Evolutionary conservation across 371 early-diverging fungal genomes (phyloP).

Genomic region (Mitosporidium daphniae): DNA sequence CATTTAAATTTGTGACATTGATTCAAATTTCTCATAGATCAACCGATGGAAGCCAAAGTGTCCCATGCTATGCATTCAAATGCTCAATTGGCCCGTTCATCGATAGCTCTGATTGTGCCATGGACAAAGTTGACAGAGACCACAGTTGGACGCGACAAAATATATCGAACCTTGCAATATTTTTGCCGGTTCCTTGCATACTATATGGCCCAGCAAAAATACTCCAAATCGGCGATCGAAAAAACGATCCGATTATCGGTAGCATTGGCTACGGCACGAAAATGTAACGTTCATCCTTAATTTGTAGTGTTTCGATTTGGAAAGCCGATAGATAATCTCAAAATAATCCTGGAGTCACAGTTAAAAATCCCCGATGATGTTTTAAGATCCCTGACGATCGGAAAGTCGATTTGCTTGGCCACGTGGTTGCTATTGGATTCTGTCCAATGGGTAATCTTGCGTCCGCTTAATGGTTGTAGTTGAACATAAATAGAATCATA

Average conservation of each 20-base stretch:
- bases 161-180: constrained; percentile 27
- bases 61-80: too few species aligned
- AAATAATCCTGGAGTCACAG: constrained; percentile 8
- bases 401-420: constrained; percentile 8
- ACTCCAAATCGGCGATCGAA: constrained; percentile 14
- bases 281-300: too few species aligned
- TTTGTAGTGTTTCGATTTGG: constrained; percentile 10
- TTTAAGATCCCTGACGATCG: constrained; percentile 8
- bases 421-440: constrained; percentile 6
- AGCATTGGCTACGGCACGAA: not conserved
- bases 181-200: constrained; percentile 22
- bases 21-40: too few species aligned
- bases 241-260: constrained; percentile 1
- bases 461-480: too few species aligned
- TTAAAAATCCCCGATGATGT: constrained; percentile 11
- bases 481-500: constrained; percentile 13
- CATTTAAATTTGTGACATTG: too few species aligned
- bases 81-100: too few species aligned
- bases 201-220: constrained; percentile 13
- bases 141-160: constrained; percentile 30
- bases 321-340: constrained; percentile 3
- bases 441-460: constrained; percentile 5
- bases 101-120: too few species aligned
- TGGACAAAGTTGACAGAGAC: constrained; percentile 14
- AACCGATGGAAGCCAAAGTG: too few species aligned